Conservation (phyloP, 371 early-diverging fungal species). For the Batkoa obscura region DNA sequence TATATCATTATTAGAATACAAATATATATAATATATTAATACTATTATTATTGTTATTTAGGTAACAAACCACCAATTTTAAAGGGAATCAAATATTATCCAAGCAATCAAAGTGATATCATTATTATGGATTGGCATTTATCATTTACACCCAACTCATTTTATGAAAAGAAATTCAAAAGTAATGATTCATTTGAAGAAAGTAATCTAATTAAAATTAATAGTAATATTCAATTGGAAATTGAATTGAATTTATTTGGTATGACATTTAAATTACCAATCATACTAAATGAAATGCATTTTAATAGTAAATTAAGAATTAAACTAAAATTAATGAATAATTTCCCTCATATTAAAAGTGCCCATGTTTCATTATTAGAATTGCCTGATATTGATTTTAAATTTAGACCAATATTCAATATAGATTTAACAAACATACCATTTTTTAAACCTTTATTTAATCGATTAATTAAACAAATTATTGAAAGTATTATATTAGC, state of each 20-base stretch:
- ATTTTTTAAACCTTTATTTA: conserved; percentile 42
- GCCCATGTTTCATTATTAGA: conserved; percentile 76
- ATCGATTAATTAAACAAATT: conserved; percentile 49
- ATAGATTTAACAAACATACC: neutral
- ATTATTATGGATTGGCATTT: conserved; percentile 90
- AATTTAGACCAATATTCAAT: conserved; percentile 29
- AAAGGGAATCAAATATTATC: conserved; percentile 60
- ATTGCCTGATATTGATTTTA: conserved; percentile 80
- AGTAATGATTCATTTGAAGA: conserved; percentile 11
- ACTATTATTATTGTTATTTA: too few species aligned
- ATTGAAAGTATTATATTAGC: conserved; percentile 63
- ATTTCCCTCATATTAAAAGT: conserved; percentile 73
- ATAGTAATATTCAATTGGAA: too few species aligned
- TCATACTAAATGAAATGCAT: conserved; percentile 79
- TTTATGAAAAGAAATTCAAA: neutral
- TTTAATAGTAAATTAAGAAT: conserved; percentile 67
- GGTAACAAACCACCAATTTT: conserved; percentile 90
- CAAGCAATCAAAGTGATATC: conserved; percentile 54
- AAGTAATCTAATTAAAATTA: conserved; percentile 9
- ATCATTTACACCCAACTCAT: conserved; percentile 57
- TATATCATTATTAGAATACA: too few species aligned
- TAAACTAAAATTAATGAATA: conserved; percentile 58
- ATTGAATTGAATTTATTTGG: too few species aligned
- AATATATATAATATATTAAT: too few species aligned
- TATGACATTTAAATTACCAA: conserved; percentile 75